Conservation (phyloP, 495 filamentous ascomycete species). For the Bacidia rubella region DNA sequence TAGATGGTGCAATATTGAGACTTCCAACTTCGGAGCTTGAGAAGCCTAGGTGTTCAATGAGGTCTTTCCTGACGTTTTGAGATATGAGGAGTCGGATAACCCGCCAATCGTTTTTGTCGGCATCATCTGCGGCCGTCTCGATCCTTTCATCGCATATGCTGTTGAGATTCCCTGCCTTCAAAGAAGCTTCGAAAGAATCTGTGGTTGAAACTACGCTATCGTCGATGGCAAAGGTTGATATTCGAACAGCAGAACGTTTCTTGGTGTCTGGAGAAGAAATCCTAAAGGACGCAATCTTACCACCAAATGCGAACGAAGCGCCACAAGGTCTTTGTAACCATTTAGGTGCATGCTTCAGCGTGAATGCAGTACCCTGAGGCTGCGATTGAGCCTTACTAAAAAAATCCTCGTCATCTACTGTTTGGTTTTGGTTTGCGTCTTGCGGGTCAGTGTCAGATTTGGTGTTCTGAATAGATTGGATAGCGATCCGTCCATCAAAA, state of each 20-base stretch:
- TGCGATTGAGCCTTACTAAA: slow-evolving; percentile 87
- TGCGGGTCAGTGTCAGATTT: slow-evolving; percentile 36
- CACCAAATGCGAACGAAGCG: slow-evolving; percentile 91
- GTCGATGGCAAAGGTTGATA: slow-evolving; percentile 81
- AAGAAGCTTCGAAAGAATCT: slow-evolving; percentile 70
- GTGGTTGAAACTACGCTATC: slow-evolving; percentile 70
- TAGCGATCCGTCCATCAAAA: slow-evolving; percentile 86
- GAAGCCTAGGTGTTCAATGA: slow-evolving; percentile 82
- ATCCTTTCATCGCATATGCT: slow-evolving; percentile 73
- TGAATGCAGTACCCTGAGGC: slow-evolving; percentile 77
- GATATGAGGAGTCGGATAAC: slow-evolving; percentile 82
- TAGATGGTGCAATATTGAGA: slow-evolving; percentile 33
- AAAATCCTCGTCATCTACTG: slow-evolving; percentile 86
- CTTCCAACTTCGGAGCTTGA: slow-evolving; percentile 41
- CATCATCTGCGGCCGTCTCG: slow-evolving; percentile 57
- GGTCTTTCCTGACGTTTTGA: slow-evolving; percentile 61
- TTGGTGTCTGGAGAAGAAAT: slow-evolving; percentile 34
- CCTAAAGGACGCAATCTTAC: slow-evolving; percentile 73
- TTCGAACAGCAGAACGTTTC: slow-evolving; percentile 54
- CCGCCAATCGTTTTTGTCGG: slow-evolving; percentile 91
- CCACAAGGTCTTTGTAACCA: slow-evolving; percentile 81
- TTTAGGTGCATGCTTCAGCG: slow-evolving; percentile 70
- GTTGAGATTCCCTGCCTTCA: slow-evolving; percentile 62
- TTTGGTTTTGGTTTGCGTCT: slow-evolving; percentile 46
- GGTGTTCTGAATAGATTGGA: slow-evolving; percentile 89